Base-by-base conservation (phyloP, 345 rosid genomes). In the Lenwebbia sp. region DNA sequence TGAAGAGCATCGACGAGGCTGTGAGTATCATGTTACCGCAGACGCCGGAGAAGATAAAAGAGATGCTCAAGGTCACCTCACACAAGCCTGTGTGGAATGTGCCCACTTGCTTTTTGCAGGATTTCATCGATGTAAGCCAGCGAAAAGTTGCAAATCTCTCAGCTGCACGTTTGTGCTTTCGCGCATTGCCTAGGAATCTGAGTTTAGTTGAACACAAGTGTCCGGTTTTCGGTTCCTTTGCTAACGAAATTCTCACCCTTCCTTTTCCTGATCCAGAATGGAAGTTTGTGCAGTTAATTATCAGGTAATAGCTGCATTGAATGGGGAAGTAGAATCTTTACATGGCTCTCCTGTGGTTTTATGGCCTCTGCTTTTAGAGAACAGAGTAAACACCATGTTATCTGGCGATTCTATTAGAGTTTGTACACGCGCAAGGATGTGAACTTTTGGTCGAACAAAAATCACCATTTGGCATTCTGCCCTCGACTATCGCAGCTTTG, bases 21-120 rank as follows among this genome's bases (percentile, higher is more conserved):
- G 58, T 83, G 30, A 76, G 62, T 7, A 47, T 83, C 23, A 25
- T 88, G 76, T 54, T 88, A 14, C 89, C 89, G 15, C 82, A 3
- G 60, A 83, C 89, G 53, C 87, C 85, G 2, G 87, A 82, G 15
- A 85, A 88, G 87, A 40, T 88, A 58, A 85, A 76, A 40, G 84
- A 85, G 19, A 52, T 83, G 85, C 40, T 88, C 25, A 70, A 14
- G 23, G 22, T 85, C 49, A 54, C 47, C 13, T 88, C 60, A 47
- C 40, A 78, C 85, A 87, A 82, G 82, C 89, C 89, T 22, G 26
- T 62, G 53, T 33, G 50, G 40, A 33, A 49, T 7, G n/a, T 55
- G 82, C 89, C 89, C 23, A 33, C 82, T 60, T 86, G 57, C 50
- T 13, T 82, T 17, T 55, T 62, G 33, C 84, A 86, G 33, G 87